Evolutionary conservation across 768 basidiomycete species (phyloP).

Genomic region (Phallus indusiatus): DNA sequence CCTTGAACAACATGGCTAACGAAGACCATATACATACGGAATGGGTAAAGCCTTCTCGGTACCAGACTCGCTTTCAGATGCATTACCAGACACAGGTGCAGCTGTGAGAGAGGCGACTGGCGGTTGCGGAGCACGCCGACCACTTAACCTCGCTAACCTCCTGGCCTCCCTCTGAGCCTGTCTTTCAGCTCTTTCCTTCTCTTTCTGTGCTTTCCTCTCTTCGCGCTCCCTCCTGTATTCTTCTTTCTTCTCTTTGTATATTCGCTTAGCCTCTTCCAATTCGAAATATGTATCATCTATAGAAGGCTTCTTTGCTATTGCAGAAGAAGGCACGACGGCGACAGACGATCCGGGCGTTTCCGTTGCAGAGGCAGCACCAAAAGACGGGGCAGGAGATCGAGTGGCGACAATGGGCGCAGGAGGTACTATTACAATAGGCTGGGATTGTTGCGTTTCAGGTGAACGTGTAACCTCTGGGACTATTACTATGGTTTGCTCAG

Average conservation of each 20-base stretch:
- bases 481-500: background rate
- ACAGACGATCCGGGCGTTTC: background rate
- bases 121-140: background rate
- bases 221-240: constrained; percentile 22
- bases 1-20: background rate
- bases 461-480: constrained; percentile 8
- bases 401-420: constrained; percentile 15
- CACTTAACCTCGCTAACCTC: no score
- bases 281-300: constrained; percentile 19
- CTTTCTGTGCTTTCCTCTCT: constrained; percentile 14
- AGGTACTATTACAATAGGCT: no score
- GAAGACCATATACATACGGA: background rate
- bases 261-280: constrained; percentile 56
- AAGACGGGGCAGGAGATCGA: constrained; percentile 13
- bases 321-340: background rate
- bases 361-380: background rate
- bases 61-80: background rate
- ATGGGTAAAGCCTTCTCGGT: background rate
- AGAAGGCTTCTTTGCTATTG: constrained; percentile 16
- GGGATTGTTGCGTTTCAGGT: constrained; percentile 10
- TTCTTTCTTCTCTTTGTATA: constrained; percentile 37
- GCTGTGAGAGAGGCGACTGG: background rate
- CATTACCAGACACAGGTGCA: background rate
- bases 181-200: constrained; percentile 20
- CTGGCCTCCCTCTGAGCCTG: background rate